Conservation (phyloP, 228 moss, liverwort and hornwort genomes). For the Sphagnum magellanicum region DNA sequence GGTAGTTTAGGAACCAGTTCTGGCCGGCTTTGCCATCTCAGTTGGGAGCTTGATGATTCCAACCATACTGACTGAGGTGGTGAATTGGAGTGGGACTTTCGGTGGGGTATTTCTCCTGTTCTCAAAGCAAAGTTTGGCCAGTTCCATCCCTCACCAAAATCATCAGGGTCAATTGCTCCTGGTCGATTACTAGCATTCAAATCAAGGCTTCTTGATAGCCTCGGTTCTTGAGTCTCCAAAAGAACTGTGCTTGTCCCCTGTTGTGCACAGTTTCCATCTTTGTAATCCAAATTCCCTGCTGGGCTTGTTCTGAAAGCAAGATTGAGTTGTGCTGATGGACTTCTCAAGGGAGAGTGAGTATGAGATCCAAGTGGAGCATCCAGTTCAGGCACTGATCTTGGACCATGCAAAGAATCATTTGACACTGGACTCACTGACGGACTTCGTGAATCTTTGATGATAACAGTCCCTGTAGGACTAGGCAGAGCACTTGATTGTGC, state of each 20-base stretch:
- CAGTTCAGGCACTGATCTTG: not conserved
- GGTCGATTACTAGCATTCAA: too few species aligned
- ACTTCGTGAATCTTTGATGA: not conserved
- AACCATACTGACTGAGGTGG: slow-evolving; percentile 5
- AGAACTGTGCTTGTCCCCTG: too few species aligned
- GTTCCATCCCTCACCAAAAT: too few species aligned
- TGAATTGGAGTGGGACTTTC: slow-evolving; percentile 1
- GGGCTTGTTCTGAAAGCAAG: not conserved
- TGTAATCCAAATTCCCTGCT: not conserved
- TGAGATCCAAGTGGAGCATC: not conserved
- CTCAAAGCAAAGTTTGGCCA: not conserved
- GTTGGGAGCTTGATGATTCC: not conserved
- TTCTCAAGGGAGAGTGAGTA: not conserved
- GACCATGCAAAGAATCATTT: not conserved
- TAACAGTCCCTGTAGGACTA: not conserved
- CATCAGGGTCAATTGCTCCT: too few species aligned
- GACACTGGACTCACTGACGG: not conserved
- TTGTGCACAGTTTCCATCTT: not conserved
- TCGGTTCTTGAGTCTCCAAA: too few species aligned
- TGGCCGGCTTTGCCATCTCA: too few species aligned
- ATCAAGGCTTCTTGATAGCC: too few species aligned
- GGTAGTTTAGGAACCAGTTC: not conserved
- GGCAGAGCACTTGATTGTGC: not conserved
- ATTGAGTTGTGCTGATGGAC: too few species aligned
- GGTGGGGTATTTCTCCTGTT: slow-evolving; percentile 3